Percentiles rank a stretch among this genome's conserved stretches.
phyloP scores from a whole-genome alignment of 371 early-diverging fungal genomes.

The Catenaria anguillulae region DNA sequence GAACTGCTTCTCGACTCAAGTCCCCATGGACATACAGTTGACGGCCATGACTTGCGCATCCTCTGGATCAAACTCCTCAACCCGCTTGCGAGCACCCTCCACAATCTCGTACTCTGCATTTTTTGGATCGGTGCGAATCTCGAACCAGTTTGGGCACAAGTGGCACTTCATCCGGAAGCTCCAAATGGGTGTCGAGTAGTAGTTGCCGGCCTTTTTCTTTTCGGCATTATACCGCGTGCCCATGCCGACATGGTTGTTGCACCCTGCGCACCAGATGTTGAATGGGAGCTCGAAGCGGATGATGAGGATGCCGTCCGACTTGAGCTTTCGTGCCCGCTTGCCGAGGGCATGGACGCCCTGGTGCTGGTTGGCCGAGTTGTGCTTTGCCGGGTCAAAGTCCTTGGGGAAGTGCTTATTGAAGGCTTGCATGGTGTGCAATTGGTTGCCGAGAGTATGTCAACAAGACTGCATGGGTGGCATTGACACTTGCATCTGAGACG shows the following conservation, averaged over 20 bases:
- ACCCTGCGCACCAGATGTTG: slow-evolving; percentile 78
- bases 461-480: too few species aligned
- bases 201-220: slow-evolving; percentile 80
- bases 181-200: slow-evolving; percentile 71
- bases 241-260: slow-evolving; percentile 68
- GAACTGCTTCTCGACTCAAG: not conserved
- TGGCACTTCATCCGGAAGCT: slow-evolving; percentile 88
- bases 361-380: slow-evolving; percentile 54
- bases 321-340: slow-evolving; percentile 71
- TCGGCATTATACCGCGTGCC: slow-evolving; percentile 88
- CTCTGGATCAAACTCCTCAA: slow-evolving; percentile 54
- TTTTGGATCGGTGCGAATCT: slow-evolving; percentile 91
- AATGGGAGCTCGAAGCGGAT: slow-evolving; percentile 86
- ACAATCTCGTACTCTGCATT: slow-evolving; percentile 61
- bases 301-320: slow-evolving; percentile 68
- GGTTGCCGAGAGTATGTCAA: too few species aligned
- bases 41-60: slow-evolving; percentile 50
- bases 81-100: slow-evolving; percentile 57
- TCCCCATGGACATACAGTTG: slow-evolving; percentile 17
- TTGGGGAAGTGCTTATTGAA: slow-evolving; percentile 60
- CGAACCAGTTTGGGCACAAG: slow-evolving; percentile 69
- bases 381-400: slow-evolving; percentile 33
- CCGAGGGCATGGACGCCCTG: slow-evolving; percentile 78
- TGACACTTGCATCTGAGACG: too few species aligned
- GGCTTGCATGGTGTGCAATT: slow-evolving; percentile 40